Percentiles rank a stretch among this genome's conserved stretches.
These are phyloP conservation scores for Nemania abortiva DNA, from an alignment of 2,329 filamentous ascomycete genomes.

Conservation along the genomic window DNA sequence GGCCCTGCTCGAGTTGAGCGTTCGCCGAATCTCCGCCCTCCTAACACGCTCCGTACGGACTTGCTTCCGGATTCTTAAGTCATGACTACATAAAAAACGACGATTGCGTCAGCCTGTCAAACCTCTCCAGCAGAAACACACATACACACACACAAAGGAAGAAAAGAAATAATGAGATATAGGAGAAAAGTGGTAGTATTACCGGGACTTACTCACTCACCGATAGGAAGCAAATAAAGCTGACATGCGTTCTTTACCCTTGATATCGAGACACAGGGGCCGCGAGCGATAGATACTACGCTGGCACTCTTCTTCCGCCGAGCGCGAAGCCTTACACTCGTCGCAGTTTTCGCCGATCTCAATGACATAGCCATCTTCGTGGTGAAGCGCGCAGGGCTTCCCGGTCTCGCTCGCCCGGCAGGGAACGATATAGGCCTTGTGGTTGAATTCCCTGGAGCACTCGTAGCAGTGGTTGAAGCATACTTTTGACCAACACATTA, in stretches of 20 bases:
- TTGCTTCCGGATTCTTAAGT: neutral
- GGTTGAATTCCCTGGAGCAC: conserved; percentile 28
- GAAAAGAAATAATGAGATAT: neutral
- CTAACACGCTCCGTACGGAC: neutral
- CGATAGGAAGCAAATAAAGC: conserved; percentile 19
- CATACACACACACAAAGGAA: no score
- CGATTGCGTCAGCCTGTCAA: no score
- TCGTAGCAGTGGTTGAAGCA: conserved; percentile 33
- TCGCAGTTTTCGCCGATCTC: conserved; percentile 27
- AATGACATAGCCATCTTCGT: neutral
- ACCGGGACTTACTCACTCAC: conserved; percentile 19
- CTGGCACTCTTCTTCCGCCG: conserved; percentile 33
- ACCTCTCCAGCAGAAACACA: no score
- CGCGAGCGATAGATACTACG: conserved; percentile 12
- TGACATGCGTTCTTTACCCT: conserved; percentile 18
- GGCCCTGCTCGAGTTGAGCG: no score
- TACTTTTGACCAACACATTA: conserved; percentile 27
- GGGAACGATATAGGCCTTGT: conserved; percentile 1
- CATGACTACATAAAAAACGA: neutral
- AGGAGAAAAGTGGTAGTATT: neutral
- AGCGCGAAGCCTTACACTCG: conserved; percentile 13
- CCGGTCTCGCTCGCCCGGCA: conserved; percentile 22
- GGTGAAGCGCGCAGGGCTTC: neutral
- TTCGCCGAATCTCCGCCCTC: neutral
- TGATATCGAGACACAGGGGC: conserved; percentile 21